Evolutionary conservation across 2,329 filamentous ascomycete genomes (phyloP).

Genomic region (Stachybotrys elegans): DNA sequence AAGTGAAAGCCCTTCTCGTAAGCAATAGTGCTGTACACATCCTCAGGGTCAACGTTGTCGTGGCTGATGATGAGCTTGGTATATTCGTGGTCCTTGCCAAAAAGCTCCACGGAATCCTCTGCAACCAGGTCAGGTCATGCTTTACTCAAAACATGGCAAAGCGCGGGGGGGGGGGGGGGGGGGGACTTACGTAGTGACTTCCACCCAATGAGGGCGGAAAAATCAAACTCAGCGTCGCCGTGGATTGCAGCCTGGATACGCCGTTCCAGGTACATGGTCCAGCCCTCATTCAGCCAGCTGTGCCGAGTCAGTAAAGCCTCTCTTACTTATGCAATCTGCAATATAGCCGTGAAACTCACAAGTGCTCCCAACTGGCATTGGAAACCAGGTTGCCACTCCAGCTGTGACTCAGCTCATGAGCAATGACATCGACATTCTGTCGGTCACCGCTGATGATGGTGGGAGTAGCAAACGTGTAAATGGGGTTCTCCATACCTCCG

Average conservation of each 20-base stretch:
- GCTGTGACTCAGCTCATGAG: constrained; percentile 71
- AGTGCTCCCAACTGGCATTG: constrained; percentile 77
- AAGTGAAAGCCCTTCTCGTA: constrained; percentile 98
- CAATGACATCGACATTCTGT: constrained; percentile 94
- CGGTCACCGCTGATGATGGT: constrained; percentile 88
- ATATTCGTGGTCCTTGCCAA: constrained; percentile 81
- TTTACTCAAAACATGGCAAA: not conserved
- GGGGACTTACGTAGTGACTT: constrained; percentile 60
- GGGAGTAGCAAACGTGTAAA: constrained; percentile 92
- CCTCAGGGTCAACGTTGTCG: constrained; percentile 88
- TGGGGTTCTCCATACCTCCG: constrained; percentile 87
- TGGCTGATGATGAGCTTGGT: constrained; percentile 87
- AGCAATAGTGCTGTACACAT: constrained; percentile 86
- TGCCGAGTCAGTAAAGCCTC: constrained; percentile 7
- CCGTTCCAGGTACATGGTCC: constrained; percentile 93
- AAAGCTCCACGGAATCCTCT: constrained; percentile 74
- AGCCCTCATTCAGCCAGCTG: constrained; percentile 71
- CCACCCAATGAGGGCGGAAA: constrained; percentile 95
- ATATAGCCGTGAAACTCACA: constrained; percentile 36
- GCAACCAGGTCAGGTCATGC: constrained; percentile 11
- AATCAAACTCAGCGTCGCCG: constrained; percentile 81
- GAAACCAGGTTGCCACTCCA: constrained; percentile 89
- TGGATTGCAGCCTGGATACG: constrained; percentile 74
- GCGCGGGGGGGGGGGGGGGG: not conserved
- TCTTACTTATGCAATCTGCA: not conserved